Base-by-base conservation (phyloP, 1,284 basidiomycete species). In the Heterobasidion parviporum region DNA sequence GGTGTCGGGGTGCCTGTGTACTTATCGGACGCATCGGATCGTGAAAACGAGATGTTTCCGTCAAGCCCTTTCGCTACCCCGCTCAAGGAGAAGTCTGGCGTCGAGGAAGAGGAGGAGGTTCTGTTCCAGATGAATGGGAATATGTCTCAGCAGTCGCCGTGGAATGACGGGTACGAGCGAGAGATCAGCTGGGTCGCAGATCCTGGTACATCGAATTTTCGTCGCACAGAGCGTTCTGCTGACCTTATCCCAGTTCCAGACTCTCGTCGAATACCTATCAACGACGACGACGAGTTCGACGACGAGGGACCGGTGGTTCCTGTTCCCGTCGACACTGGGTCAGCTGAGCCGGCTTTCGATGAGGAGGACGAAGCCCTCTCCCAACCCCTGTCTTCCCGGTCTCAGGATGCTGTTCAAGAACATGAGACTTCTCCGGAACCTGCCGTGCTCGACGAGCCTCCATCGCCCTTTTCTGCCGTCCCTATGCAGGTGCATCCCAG, bases 171-270 rank as follows among this genome's bases (percentile, higher is more conserved):
- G 16, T 66, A 64, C 49, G 69, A 84, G 18, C 78, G 86, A 60
- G 81, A 87, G 64, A 84, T 87, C 51, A 89, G 87, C 61, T 89
- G 87, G 87, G 73, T 87, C 44, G 85, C 85, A 43, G 79, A 83
- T 48, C 82, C 78, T 65, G 82, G 87, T 87, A 61, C 59, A 77
- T 74, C 44, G 50, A 35, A 55, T 56, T n/a, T 9, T n/a, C n/a
- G 1, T 18, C 44, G n/a, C 14, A 10, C 36, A 15, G 38, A 18
- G 47, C 46, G 52, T 38, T 34, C n/a, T 52, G 34, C 20, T 55
- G 15, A 52, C 34, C 32, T 44, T 54, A 16, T 63, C 34, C 4
- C 59, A 79, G 79, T 79, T 41, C 73, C 76, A 58, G 80, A 80
- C 62, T 77, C 79, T 54, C 58, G 61, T 44, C 79, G 78, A 38